Conservation (phyloP, 2,329 filamentous ascomycete genomes). For the Phaeosphaeriaceae sp. region DNA sequence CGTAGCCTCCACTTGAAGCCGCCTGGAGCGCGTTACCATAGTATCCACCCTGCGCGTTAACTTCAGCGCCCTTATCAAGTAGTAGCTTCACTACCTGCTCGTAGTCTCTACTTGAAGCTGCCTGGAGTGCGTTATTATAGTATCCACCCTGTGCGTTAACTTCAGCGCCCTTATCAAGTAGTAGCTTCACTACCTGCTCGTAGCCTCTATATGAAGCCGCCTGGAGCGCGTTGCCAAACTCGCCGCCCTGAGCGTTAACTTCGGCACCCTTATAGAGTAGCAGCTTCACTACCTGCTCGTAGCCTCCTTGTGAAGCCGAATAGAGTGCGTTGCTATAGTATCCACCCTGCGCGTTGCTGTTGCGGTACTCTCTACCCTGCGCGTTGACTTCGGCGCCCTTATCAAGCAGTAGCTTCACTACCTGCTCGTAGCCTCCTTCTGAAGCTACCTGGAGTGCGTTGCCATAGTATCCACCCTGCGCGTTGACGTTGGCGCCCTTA, state of each 20-base stretch:
- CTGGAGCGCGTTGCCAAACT: neutral
- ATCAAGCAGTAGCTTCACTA: slow-evolving; percentile 1
- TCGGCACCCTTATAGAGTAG: neutral
- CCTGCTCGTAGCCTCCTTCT: neutral
- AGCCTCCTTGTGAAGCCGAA: neutral
- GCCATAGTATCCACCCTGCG: no score
- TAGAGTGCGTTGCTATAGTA: neutral
- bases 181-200: slow-evolving; percentile 1
- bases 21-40: no score
- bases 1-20: no score
- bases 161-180: neutral
- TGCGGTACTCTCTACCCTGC: no score
- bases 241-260: neutral
- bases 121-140: no score
- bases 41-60: no score
- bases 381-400: neutral
- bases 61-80: no score
- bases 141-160: no score
- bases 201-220: neutral
- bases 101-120: no score
- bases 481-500: neutral
- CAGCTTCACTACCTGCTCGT: slow-evolving; percentile 3
- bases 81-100: no score
- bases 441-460: slow-evolving; percentile 3
- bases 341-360: no score